Evolutionary conservation across 2,329 filamentous ascomycete species (phyloP).

Genomic region (Grosmannia serpens): DNA sequence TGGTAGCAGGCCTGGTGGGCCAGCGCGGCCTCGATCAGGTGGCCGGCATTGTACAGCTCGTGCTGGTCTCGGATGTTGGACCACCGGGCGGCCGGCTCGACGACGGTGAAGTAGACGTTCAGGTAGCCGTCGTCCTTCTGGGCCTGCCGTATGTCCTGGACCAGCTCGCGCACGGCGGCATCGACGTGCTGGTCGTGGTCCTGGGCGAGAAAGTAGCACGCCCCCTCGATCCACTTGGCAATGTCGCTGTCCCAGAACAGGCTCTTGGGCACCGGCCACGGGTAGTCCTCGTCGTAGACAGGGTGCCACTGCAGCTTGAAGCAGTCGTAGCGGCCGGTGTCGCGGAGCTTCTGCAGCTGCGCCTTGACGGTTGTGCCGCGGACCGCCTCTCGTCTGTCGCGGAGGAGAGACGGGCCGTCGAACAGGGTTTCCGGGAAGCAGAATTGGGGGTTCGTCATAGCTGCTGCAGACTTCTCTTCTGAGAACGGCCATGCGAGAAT

Average conservation of each 20-base stretch:
- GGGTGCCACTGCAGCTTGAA: slow-evolving; percentile 47
- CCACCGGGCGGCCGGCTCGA: slow-evolving; percentile 43
- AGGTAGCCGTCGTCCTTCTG: slow-evolving; percentile 51
- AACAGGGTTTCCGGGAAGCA: slow-evolving; percentile 25
- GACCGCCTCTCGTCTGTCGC: slow-evolving; percentile 21
- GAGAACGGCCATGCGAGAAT: too few species aligned
- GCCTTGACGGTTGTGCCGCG: slow-evolving; percentile 30
- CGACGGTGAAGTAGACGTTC: slow-evolving; percentile 51
- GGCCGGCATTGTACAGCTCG: slow-evolving; percentile 51
- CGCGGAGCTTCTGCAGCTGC: slow-evolving; percentile 40
- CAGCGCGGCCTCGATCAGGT: slow-evolving; percentile 49
- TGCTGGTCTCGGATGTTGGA: slow-evolving; percentile 50
- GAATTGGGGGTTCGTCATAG: slow-evolving; percentile 21
- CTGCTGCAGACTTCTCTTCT: not conserved
- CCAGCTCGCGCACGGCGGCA: slow-evolving; percentile 41
- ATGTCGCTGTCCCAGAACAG: slow-evolving; percentile 47
- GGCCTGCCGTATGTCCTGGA: slow-evolving; percentile 42
- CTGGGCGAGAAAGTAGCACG: slow-evolving; percentile 41
- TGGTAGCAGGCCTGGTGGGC: slow-evolving; percentile 41
- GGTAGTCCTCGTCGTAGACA: slow-evolving; percentile 35
- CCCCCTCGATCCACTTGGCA: slow-evolving; percentile 52
- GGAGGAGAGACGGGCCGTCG: slow-evolving; percentile 23
- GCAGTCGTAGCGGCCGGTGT: slow-evolving; percentile 44
- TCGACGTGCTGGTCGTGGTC: slow-evolving; percentile 29
- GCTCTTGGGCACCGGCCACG: slow-evolving; percentile 45